These are phyloP conservation scores for Phytophthora foliorum DNA, from an alignment of 352 stramenopile genomes.

Conservation along the genomic window DNA sequence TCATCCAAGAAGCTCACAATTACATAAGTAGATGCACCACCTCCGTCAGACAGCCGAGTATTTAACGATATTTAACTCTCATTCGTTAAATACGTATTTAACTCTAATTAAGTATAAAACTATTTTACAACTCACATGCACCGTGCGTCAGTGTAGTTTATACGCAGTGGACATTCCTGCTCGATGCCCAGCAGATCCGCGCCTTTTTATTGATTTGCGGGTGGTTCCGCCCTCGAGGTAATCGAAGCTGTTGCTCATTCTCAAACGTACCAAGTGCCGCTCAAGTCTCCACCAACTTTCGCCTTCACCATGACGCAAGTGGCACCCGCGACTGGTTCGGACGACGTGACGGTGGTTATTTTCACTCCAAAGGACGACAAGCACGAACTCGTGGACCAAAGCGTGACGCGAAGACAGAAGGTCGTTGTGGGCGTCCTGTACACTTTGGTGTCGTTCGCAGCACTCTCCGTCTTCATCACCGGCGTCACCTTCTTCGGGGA, in stretches of 20 bases:
- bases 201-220: not conserved
- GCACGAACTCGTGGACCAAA: slow-evolving; percentile 5
- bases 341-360: slow-evolving; percentile 26
- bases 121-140: too few species aligned
- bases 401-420: slow-evolving; percentile 3
- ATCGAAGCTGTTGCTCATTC: slow-evolving; percentile 15
- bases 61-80: too few species aligned
- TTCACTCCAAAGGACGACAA: slow-evolving; percentile 18
- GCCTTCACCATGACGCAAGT: slow-evolving; percentile 17
- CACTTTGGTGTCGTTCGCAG: slow-evolving; percentile 11
- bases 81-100: too few species aligned
- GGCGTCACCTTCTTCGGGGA: slow-evolving; percentile 22
- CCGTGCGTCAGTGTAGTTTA: slow-evolving; percentile 13
- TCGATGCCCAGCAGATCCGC: slow-evolving; percentile 19
- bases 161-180: slow-evolving; percentile 9
- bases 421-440: slow-evolving; percentile 11
- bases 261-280: slow-evolving; percentile 3
- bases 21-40: too few species aligned
- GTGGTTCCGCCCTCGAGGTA: not conserved
- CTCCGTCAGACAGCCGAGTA: too few species aligned
- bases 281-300: not conserved
- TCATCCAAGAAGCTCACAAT: too few species aligned
- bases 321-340: slow-evolving; percentile 1
- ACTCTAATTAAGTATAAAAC: too few species aligned
- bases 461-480: slow-evolving; percentile 12